Percentiles rank a stretch among this genome's conserved stretches.
phyloP scores from a whole-genome alignment of 306 rosid species.

The Carpinus fangiana region DNA sequence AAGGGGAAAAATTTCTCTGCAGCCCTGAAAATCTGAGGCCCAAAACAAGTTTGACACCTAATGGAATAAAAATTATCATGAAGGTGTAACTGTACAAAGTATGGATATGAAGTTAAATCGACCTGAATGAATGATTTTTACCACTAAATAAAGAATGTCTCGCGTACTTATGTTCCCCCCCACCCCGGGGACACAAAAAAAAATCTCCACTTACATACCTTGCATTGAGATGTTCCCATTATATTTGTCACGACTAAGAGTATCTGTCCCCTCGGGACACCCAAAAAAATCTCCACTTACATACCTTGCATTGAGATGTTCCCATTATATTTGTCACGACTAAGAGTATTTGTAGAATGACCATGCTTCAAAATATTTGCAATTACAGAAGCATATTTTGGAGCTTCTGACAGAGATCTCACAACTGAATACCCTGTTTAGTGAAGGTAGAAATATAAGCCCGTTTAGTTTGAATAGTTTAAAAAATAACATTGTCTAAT shows the following conservation, averaged over 20 bases:
- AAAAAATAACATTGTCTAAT: constrained; percentile 14
- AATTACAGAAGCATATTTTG: constrained; percentile 85
- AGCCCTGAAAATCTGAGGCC: neutral
- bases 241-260: constrained; percentile 34
- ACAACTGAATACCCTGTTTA: constrained; percentile 89
- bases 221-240: constrained; percentile 67
- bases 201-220: constrained; percentile 40
- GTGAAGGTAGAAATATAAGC: constrained; percentile 21
- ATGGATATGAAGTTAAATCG: neutral
- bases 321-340: constrained; percentile 38
- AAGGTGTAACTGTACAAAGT: neutral
- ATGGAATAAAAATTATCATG: neutral
- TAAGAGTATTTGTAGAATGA: constrained; percentile 33
- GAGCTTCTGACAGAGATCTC: constrained; percentile 98
- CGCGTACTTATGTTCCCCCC: neutral
- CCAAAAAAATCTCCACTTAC: neutral
- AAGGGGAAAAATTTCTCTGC: neutral
- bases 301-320: constrained; percentile 83
- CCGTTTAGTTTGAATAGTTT: constrained; percentile 16
- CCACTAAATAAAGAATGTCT: neutral
- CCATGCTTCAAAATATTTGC: constrained; percentile 72
- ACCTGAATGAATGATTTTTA: neutral
- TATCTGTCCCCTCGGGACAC: neutral
- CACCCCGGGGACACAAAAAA: neutral
- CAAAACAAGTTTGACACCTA: neutral